Evolutionary conservation across 1,139 yeast species (phyloP).

Genomic region (Debaryomyces robertsiae): DNA sequence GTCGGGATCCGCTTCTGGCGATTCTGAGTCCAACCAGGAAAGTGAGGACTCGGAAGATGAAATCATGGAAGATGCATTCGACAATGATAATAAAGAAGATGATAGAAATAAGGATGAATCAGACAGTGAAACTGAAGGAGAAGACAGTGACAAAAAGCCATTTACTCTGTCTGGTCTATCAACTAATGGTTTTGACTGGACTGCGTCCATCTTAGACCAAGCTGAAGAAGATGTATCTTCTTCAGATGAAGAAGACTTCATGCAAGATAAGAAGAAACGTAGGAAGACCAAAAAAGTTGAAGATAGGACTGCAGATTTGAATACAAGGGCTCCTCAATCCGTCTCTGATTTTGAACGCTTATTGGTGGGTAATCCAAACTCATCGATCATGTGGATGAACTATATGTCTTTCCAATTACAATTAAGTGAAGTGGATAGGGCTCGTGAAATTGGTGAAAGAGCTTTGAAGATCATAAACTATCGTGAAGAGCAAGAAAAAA

Average conservation of each 20-base stretch:
- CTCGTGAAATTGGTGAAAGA: constrained; percentile 89
- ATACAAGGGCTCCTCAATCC: constrained; percentile 87
- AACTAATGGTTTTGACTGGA: constrained; percentile 90
- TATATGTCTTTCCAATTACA: constrained; percentile 98
- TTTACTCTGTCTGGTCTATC: constrained; percentile 56
- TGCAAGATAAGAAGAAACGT: constrained; percentile 49
- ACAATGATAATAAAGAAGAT: constrained; percentile 19
- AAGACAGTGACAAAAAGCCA: constrained; percentile 21
- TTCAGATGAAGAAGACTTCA: constrained; percentile 60
- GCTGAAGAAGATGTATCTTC: constrained; percentile 59
- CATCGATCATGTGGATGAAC: constrained; percentile 95
- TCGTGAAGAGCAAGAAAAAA: constrained; percentile 90
- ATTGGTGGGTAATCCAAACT: constrained; percentile 87
- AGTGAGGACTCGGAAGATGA: constrained; percentile 27
- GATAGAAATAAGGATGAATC: constrained; percentile 20
- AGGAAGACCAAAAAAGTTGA: constrained; percentile 51
- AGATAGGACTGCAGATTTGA: constrained; percentile 84
- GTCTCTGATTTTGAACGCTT: constrained; percentile 89
- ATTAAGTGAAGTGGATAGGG: constrained; percentile 89
- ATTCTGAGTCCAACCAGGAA: constrained; percentile 26
- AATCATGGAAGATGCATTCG: constrained; percentile 20
- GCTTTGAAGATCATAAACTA: constrained; percentile 88
- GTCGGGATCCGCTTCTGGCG: constrained; percentile 28
- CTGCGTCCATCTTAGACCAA: constrained; percentile 84
- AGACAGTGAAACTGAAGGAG: constrained; percentile 25